Conservation (phyloP, 345 rosid species). For the Populus simonii region DNA sequence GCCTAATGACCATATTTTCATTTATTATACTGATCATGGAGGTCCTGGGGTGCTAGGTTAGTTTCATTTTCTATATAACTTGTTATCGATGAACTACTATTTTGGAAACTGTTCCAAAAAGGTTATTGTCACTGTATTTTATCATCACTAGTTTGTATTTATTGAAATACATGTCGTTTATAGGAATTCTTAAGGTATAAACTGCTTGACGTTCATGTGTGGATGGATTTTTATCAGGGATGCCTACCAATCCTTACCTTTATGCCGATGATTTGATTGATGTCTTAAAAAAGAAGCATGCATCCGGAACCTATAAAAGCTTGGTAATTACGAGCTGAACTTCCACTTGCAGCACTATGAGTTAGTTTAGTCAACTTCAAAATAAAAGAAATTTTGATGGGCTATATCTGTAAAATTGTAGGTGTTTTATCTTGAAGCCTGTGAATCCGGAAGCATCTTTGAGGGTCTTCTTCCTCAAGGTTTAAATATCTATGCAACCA, state of each 20-base stretch:
- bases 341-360: not conserved
- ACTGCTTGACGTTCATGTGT: constrained; percentile 1
- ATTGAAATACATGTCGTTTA: not conserved
- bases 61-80: constrained; percentile 21
- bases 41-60: constrained; percentile 95
- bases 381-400: not conserved
- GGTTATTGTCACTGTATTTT: not conserved
- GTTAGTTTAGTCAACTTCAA: not conserved
- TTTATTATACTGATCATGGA: constrained; percentile 83
- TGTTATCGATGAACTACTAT: not conserved
- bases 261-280: constrained; percentile 77
- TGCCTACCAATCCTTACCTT: constrained; percentile 89
- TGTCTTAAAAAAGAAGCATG: constrained; percentile 73
- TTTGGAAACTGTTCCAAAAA: not conserved
- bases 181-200: not conserved
- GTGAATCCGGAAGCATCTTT: constrained; percentile 98
- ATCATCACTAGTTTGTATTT: not conserved
- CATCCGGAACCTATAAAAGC: constrained; percentile 73
- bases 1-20: constrained; percentile 88
- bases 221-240: constrained; percentile 46
- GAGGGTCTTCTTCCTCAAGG: constrained; percentile 95
- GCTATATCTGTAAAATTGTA: constrained; percentile 28
- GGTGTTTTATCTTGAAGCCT: constrained; percentile 99
- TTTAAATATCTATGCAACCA: constrained; percentile 90
- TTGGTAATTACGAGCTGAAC: constrained; percentile 44